Percentiles rank a stretch among this genome's conserved stretches.
phyloP scores from a whole-genome alignment of 305 asterid genomes.

The Solanum aculeatissimum region DNA sequence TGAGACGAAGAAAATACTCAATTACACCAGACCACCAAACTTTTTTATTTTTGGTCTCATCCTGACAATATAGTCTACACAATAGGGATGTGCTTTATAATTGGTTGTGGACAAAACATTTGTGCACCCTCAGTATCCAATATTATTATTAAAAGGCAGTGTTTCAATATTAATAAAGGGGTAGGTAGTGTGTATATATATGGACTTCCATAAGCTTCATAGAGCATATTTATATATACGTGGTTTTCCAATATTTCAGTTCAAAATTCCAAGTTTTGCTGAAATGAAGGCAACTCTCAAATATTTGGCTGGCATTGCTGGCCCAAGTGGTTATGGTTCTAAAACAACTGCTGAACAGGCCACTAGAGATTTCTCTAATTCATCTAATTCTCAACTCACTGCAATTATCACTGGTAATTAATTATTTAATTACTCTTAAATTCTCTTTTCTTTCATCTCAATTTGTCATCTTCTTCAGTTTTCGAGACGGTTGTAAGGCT shows the following conservation, averaged over 20 bases:
- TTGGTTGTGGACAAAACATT: background rate
- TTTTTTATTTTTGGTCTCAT: slow-evolving; percentile 3
- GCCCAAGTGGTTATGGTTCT: slow-evolving; percentile 86
- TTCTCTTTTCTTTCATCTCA: background rate
- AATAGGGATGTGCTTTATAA: background rate
- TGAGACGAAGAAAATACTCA: slow-evolving; percentile 6
- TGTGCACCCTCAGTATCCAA: background rate
- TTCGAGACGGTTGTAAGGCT: background rate
- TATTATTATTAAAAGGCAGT: background rate
- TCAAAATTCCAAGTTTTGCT: slow-evolving; percentile 21
- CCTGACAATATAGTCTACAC: background rate
- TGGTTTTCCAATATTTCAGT: slow-evolving; percentile 38
- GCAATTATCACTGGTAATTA: slow-evolving; percentile 78
- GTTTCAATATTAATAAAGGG: background rate
- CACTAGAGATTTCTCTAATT: slow-evolving; percentile 26
- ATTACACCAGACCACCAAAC: slow-evolving; percentile 23
- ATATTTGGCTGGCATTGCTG: slow-evolving; percentile 78
- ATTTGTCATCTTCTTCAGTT: background rate
- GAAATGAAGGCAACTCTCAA: slow-evolving; percentile 62
- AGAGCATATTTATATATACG: slow-evolving; percentile 35
- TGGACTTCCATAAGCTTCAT: slow-evolving; percentile 30
- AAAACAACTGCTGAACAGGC: slow-evolving; percentile 69
- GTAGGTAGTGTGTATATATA: background rate
- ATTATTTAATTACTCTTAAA: background rate
- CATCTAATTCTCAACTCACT: slow-evolving; percentile 34